phyloP scores from a whole-genome alignment of 208 protist species.

The Giardia duodenalis region DNA sequence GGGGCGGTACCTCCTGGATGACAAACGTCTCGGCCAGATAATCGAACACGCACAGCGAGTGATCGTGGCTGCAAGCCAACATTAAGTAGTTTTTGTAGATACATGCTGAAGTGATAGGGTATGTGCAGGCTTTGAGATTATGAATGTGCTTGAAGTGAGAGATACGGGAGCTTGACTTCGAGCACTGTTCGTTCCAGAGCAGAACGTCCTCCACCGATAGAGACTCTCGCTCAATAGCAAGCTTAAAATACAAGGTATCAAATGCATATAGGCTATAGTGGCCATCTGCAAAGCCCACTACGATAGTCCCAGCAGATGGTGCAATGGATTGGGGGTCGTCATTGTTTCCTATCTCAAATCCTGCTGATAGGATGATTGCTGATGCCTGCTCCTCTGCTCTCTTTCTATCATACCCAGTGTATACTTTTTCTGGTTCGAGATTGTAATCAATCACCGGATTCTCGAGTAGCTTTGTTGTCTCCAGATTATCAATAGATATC shows the following conservation, averaged over 20 bases:
- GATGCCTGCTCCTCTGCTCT: neutral
- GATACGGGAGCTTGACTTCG: neutral
- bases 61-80: neutral
- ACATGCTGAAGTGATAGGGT: neutral
- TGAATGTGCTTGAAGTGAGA: neutral
- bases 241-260: neutral
- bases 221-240: neutral
- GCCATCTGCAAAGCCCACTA: neutral
- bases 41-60: neutral
- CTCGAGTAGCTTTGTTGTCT: neutral
- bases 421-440: neutral
- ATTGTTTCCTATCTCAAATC: too few species aligned
- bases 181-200: conserved; percentile 1
- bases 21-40: neutral
- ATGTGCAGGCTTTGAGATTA: neutral
- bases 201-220: neutral
- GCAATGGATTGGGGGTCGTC: too few species aligned
- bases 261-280: neutral
- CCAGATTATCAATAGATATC: neutral
- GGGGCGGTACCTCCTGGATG: neutral
- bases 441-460: neutral
- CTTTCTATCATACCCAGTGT: neutral
- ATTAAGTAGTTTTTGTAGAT: neutral
- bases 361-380: too few species aligned
- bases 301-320: neutral